A percentile compares a stretch with the other conserved stretches of the same genome.
Conservation (phyloP, 2,329 filamentous ascomycete species). For the Neocatenulostroma microsporum region DNA sequence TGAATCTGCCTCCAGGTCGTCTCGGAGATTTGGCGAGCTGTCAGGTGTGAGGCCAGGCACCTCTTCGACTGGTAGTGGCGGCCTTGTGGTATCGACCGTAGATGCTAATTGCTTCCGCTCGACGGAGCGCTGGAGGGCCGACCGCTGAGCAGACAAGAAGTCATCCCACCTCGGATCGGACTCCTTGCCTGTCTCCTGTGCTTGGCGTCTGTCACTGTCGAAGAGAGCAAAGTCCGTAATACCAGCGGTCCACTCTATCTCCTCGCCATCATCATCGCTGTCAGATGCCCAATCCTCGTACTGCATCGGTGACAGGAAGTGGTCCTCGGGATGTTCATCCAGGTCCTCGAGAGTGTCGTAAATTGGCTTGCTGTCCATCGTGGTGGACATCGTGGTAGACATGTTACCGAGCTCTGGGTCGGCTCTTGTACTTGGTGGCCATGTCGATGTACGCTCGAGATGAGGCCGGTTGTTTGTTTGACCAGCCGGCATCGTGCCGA, state of each 20-base stretch:
- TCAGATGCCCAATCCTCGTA: constrained; percentile 26
- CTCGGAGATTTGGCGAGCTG: constrained; percentile 23
- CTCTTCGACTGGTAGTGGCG: constrained; percentile 15
- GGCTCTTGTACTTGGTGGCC: constrained; percentile 2
- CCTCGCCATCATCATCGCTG: constrained; percentile 17
- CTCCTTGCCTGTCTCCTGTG: constrained; percentile 17
- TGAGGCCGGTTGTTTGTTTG: too few relatives aligned
- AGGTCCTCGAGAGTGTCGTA: constrained; percentile 26
- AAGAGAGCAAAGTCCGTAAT: constrained; percentile 30
- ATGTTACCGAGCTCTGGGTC: too few relatives aligned
- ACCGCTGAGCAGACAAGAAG: constrained; percentile 20
- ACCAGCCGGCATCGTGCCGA: too few relatives aligned
- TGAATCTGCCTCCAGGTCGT: constrained; percentile 23
- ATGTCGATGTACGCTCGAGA: constrained; percentile 3
- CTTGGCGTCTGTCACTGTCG: constrained; percentile 20
- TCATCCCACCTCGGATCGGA: constrained; percentile 21
- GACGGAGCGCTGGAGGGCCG: constrained; percentile 20
- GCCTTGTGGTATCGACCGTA: constrained; percentile 4
- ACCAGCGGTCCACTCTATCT: constrained; percentile 27
- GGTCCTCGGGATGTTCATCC: constrained; percentile 23
- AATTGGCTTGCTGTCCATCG: neutral
- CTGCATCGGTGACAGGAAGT: constrained; percentile 25
- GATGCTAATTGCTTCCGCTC: constrained; percentile 16
- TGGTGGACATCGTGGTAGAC: constrained; percentile 8
- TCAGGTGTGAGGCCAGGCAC: constrained; percentile 28